Conservation (phyloP, 2,329 filamentous ascomycete species). For the Pyrenophora graminea region DNA sequence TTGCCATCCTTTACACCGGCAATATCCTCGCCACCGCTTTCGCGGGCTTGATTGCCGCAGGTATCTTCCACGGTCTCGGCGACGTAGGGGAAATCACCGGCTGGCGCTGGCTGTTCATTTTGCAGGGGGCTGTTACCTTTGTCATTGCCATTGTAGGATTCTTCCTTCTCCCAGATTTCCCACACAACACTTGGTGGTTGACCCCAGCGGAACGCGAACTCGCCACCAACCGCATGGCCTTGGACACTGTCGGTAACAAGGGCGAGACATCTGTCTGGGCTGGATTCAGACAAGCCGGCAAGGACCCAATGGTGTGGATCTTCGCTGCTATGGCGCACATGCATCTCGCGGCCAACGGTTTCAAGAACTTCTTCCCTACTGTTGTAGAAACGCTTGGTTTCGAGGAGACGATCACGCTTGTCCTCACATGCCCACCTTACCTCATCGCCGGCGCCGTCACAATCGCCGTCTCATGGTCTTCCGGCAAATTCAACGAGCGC, state of each 20-base stretch:
- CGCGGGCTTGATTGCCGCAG: conserved; percentile 50
- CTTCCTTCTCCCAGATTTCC: conserved; percentile 48
- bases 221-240: conserved; percentile 43
- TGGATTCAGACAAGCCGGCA: conserved; percentile 56
- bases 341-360: conserved; percentile 41
- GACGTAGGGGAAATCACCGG: conserved; percentile 27
- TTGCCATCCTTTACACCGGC: conserved; percentile 53
- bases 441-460: conserved; percentile 35
- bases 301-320: conserved; percentile 55
- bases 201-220: conserved; percentile 51
- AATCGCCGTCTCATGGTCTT: conserved; percentile 42
- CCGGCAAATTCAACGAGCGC: conserved; percentile 46
- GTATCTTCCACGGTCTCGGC: conserved; percentile 35
- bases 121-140: conserved; percentile 38
- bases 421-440: conserved; percentile 50
- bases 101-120: conserved; percentile 39
- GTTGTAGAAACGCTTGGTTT: conserved; percentile 58
- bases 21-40: conserved; percentile 49
- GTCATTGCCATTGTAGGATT: conserved; percentile 44
- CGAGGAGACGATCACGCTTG: conserved; percentile 54
- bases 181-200: conserved; percentile 52
- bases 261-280: conserved; percentile 52
- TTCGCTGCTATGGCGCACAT: conserved; percentile 41
- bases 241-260: conserved; percentile 56
- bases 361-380: conserved; percentile 54